These are phyloP conservation scores for Leptographium lundbergii DNA, from an alignment of 2,329 filamentous ascomycete genomes.

Conservation along the genomic window DNA sequence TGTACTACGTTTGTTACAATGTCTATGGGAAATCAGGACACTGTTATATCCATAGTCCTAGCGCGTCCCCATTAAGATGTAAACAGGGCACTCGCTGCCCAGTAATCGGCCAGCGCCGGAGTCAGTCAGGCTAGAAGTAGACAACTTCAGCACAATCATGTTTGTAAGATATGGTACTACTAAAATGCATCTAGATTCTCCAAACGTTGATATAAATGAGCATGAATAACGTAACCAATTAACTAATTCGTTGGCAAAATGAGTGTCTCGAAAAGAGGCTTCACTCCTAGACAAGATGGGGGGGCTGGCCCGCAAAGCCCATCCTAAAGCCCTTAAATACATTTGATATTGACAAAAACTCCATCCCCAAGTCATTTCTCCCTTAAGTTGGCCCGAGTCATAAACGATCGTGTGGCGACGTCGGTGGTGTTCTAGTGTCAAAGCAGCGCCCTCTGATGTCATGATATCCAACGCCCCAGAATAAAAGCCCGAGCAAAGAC, in stretches of 20 bases:
- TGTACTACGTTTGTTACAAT: neutral
- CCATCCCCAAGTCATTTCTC: neutral
- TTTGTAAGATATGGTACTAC: neutral
- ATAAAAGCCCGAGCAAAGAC: neutral
- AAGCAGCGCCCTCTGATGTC: neutral
- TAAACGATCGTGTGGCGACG: neutral
- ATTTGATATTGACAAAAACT: neutral
- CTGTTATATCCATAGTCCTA: neutral
- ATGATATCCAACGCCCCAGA: neutral
- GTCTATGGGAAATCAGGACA: neutral
- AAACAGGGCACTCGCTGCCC: neutral
- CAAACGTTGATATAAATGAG: neutral
- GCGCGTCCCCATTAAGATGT: neutral
- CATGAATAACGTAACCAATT: neutral
- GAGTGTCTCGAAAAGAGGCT: neutral
- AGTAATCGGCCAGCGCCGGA: neutral
- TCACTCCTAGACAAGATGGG: neutral
- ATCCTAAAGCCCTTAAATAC: neutral
- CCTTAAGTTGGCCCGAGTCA: neutral
- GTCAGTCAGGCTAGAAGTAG: neutral
- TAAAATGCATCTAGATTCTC: neutral
- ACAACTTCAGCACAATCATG: neutral
- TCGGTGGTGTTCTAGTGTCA: neutral
- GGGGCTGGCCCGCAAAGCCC: neutral
- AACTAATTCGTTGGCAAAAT: neutral